phyloP scores from a whole-genome alignment of 306 rosid species.

The Cucumis sativus region Cucumber_9930_V3 NC_026659.2:31739501-31740000 shows the following conservation, averaged over 20 bases:
- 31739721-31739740: background rate
- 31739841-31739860: background rate
- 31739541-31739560: constrained; percentile 7
- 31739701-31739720: background rate
- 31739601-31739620: constrained; percentile 1
- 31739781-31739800: too few species aligned
- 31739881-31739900: too few species aligned
- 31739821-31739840: background rate
- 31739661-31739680: background rate
- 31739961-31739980: background rate
- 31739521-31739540: constrained; percentile 1
- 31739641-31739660: background rate
- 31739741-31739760: background rate
- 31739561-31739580: constrained; percentile 14
- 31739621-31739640: background rate
- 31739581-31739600: constrained; percentile 1
- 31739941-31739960: background rate
- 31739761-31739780: too few species aligned
- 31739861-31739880: background rate
- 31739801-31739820: too few species aligned
- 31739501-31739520: constrained; percentile 7
- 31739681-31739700: background rate
- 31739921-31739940: too few species aligned
- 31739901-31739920: background rate
- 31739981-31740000: background rate